Conservation (phyloP, 805 yeast species). For the Lachancea meyersii region DNA sequence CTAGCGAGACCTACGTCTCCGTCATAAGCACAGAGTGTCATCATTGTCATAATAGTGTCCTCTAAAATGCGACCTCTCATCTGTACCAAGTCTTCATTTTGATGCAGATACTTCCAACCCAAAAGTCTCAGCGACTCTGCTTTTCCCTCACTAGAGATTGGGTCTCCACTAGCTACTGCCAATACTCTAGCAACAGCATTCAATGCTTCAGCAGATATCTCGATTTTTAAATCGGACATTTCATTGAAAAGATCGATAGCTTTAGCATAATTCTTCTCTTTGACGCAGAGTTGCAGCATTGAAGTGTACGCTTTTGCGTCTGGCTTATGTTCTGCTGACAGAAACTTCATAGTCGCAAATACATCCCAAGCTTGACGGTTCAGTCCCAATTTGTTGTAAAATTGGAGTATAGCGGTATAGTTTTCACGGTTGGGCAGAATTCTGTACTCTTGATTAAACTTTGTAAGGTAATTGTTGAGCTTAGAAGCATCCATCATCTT, state of each 20-base stretch:
- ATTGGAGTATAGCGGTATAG: constrained; percentile 27
- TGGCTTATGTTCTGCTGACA: constrained; percentile 61
- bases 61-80: constrained; percentile 8
- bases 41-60: constrained; percentile 41
- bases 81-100: constrained; percentile 40
- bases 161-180: constrained; percentile 27
- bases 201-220: constrained; percentile 20
- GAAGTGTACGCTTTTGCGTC: constrained; percentile 61
- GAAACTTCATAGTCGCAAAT: constrained; percentile 81
- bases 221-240: constrained; percentile 37
- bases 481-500: constrained; percentile 16
- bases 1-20: constrained; percentile 72
- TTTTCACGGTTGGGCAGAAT: constrained; percentile 26
- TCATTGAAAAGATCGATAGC: constrained; percentile 75
- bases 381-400: constrained; percentile 16
- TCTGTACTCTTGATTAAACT: constrained; percentile 21
- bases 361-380: constrained; percentile 54
- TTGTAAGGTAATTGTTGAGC: constrained; percentile 24
- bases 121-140: constrained; percentile 22
- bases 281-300: constrained; percentile 60
- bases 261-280: constrained; percentile 57
- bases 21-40: constrained; percentile 70
- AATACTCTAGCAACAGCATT: constrained; percentile 21
- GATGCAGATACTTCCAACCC: constrained; percentile 77
- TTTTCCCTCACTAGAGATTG: constrained; percentile 27